A percentile compares a stretch with the other conserved stretches of the same genome.
These are phyloP conservation scores for Allantophomopsis lycopodina DNA, from an alignment of 2,329 filamentous ascomycete genomes.

Conservation along the genomic window DNA sequence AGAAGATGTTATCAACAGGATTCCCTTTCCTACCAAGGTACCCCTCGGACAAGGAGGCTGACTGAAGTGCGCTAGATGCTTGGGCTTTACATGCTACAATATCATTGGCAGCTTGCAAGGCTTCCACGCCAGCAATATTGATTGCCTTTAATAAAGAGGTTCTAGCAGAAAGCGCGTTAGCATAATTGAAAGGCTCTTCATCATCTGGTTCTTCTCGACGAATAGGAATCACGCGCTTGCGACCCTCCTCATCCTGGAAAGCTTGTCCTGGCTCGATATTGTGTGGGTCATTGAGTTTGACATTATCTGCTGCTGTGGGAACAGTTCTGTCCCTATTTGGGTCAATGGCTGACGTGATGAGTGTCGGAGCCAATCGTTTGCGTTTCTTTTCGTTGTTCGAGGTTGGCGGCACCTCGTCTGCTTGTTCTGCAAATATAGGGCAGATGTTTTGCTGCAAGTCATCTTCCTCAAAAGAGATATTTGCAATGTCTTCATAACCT, in stretches of 20 bases:
- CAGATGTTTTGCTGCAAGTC: too few relatives aligned
- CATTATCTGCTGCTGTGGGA: slow-evolving; percentile 11
- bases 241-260: slow-evolving; percentile 9
- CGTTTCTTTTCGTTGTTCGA: slow-evolving; percentile 13
- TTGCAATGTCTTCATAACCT: slow-evolving; percentile 9
- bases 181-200: background rate
- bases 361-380: slow-evolving; percentile 17
- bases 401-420: too few relatives aligned
- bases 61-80: slow-evolving; percentile 1
- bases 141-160: background rate
- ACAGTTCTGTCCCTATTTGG: slow-evolving; percentile 8
- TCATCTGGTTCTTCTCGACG: slow-evolving; percentile 1
- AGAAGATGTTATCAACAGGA: slow-evolving; percentile 26
- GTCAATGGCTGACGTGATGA: slow-evolving; percentile 12
- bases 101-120: background rate
- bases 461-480: background rate
- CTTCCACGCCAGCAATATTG: background rate
- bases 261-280: slow-evolving; percentile 6
- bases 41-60: slow-evolving; percentile 4
- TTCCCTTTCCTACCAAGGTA: slow-evolving; percentile 25
- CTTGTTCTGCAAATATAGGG: too few relatives aligned
- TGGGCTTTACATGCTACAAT: slow-evolving; percentile 1
- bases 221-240: slow-evolving; percentile 9
- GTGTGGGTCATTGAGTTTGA: slow-evolving; percentile 4
- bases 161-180: background rate